A percentile compares a stretch with the other conserved stretches of the same genome.
Evolutionary conservation across 129 eudicot genomes (phyloP).

Genomic region (Escallonia rubra): DNA sequence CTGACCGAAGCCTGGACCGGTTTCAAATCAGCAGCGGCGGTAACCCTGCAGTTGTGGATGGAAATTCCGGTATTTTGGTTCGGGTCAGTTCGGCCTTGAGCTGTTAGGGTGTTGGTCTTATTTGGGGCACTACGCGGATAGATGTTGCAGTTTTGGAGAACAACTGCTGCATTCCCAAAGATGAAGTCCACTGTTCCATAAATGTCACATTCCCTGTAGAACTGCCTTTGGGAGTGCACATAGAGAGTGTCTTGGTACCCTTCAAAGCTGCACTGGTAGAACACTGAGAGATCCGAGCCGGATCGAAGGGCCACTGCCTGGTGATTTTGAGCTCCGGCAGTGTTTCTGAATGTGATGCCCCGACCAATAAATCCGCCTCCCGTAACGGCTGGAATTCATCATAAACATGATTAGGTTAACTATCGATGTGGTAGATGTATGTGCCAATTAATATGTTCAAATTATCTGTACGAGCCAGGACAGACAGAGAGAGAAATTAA

Average conservation of each 20-base stretch:
- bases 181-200: constrained; percentile 71
- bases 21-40: constrained; percentile 34
- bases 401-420: not conserved
- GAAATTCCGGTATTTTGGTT: constrained; percentile 59
- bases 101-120: constrained; percentile 50
- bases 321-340: constrained; percentile 58
- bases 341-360: constrained; percentile 59
- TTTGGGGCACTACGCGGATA: constrained; percentile 49
- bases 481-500: not conserved
- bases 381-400: constrained; percentile 28
- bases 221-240: constrained; percentile 50
- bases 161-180: constrained; percentile 63
- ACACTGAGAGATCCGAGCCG: constrained; percentile 55
- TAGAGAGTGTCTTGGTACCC: constrained; percentile 81
- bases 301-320: constrained; percentile 76
- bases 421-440: not conserved
- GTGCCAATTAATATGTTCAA: not conserved
- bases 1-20: constrained; percentile 25
- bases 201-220: constrained; percentile 48
- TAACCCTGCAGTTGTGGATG: constrained; percentile 46
- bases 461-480: not conserved
- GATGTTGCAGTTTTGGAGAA: constrained; percentile 62
- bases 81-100: constrained; percentile 50
- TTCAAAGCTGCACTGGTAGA: constrained; percentile 76
- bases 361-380: constrained; percentile 67